These are phyloP conservation scores for Saccharomyces hybrid DNA, from an alignment of 1,139 yeast species.

Conservation along the genomic window DNA sequence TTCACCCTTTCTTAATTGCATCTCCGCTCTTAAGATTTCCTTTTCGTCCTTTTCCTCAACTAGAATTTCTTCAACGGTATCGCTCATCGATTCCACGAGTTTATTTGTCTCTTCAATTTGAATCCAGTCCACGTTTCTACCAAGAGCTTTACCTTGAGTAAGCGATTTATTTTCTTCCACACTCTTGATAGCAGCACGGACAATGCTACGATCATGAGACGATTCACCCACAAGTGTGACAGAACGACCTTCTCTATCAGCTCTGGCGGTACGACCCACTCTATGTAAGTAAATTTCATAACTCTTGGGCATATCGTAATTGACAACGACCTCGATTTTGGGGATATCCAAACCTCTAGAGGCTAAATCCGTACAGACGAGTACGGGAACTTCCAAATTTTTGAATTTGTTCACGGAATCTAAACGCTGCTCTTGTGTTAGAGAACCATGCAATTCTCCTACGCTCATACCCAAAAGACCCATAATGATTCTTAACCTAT, in stretches of 20 bases:
- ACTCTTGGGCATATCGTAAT: constrained; percentile 91
- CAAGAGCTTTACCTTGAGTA: constrained; percentile 51
- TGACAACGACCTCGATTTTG: constrained; percentile 86
- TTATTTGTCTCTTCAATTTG: constrained; percentile 64
- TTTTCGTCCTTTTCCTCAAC: constrained; percentile 86
- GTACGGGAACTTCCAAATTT: constrained; percentile 71
- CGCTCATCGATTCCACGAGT: constrained; percentile 51
- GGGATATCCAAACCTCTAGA: constrained; percentile 99
- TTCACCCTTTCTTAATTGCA: constrained; percentile 80
- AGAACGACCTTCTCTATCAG: constrained; percentile 91
- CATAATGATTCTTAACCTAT: constrained; percentile 41
- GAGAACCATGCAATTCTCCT: constrained; percentile 89
- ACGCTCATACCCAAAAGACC: constrained; percentile 84
- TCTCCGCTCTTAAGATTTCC: constrained; percentile 79
- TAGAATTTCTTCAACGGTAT: constrained; percentile 63
- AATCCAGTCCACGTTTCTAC: constrained; percentile 81
- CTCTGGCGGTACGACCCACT: constrained; percentile 99
- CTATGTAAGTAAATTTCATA: constrained; percentile 90
- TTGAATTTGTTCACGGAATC: constrained; percentile 76
- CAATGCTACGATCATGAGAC: constrained; percentile 75
- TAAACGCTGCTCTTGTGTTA: constrained; percentile 92
- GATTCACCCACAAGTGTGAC: constrained; percentile 92
- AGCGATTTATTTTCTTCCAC: constrained; percentile 37
- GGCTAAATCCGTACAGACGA: constrained; percentile 95
- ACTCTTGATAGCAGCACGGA: constrained; percentile 74